These are phyloP conservation scores for Adansonia digitata DNA, from an alignment of 345 rosid species.

Conservation along the genomic window DNA sequence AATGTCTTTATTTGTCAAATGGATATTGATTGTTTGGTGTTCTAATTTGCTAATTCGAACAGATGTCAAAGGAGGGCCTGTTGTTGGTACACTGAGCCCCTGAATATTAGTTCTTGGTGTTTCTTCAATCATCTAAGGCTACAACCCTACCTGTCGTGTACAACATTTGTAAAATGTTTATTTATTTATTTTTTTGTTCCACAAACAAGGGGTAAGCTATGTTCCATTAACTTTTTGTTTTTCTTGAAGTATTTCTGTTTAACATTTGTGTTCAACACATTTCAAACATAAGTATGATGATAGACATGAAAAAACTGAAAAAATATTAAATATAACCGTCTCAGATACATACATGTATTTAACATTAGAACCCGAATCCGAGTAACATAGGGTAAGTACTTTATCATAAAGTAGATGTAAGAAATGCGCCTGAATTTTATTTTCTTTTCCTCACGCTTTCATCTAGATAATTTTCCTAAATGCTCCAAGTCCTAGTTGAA, in stretches of 20 bases:
- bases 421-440: background rate
- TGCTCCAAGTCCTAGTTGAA: background rate
- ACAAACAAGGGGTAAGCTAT: too few relatives aligned
- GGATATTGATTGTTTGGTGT: slow-evolving; percentile 13
- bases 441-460: background rate
- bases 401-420: background rate
- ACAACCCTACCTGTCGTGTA: slow-evolving; percentile 43
- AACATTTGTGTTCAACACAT: too few relatives aligned
- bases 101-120: slow-evolving; percentile 89
- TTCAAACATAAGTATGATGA: too few relatives aligned
- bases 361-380: too few relatives aligned
- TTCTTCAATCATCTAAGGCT: slow-evolving; percentile 83
- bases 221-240: too few relatives aligned
- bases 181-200: too few relatives aligned
- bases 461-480: background rate
- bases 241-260: too few relatives aligned
- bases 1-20: background rate
- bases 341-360: too few relatives aligned
- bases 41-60: slow-evolving; percentile 25
- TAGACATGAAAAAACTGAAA: too few relatives aligned
- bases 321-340: too few relatives aligned
- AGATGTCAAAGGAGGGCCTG: slow-evolving; percentile 91
- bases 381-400: slow-evolving; percentile 24
- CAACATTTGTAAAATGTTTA: slow-evolving; percentile 16
- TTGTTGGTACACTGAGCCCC: slow-evolving; percentile 97